A percentile compares a stretch with the other conserved stretches of the same genome.
These are phyloP conservation scores for Kodamaea leandrae DNA, from an alignment of 805 yeast genomes.

Conservation along the genomic window DNA sequence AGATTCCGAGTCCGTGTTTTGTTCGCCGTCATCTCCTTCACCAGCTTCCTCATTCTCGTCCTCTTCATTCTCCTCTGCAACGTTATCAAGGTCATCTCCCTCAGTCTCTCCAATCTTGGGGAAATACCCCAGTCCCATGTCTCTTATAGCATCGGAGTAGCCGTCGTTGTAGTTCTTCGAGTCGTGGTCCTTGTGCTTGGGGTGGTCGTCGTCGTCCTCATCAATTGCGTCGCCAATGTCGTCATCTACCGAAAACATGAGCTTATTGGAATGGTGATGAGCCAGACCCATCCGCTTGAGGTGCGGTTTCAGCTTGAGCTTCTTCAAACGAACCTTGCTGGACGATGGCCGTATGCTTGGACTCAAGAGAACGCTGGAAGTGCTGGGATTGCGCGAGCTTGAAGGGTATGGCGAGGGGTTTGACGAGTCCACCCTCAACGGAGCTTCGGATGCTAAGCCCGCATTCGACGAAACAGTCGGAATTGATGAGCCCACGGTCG, in stretches of 20 bases:
- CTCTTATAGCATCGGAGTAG: constrained; percentile 63
- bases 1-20: constrained; percentile 24
- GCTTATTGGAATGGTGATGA: constrained; percentile 20
- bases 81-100: constrained; percentile 1
- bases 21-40: constrained; percentile 25
- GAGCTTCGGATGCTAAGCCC: too few relatives aligned
- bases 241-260: constrained; percentile 77
- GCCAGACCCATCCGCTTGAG: constrained; percentile 26
- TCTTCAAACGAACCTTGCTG: constrained; percentile 13
- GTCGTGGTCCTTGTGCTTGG: constrained; percentile 37
- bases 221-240: constrained; percentile 61
- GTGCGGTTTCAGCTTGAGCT: constrained; percentile 30
- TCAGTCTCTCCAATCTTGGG: constrained; percentile 11
- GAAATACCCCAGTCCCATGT: constrained; percentile 18
- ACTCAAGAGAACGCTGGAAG: constrained; percentile 12
- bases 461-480: too few relatives aligned
- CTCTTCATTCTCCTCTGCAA: constrained; percentile 8
- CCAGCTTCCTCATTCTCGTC: constrained; percentile 8
- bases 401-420: background rate
- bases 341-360: constrained; percentile 14
- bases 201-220: constrained; percentile 48
- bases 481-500: too few relatives aligned
- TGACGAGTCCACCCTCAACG: too few relatives aligned
- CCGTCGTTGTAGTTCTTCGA: constrained; percentile 59
- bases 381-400: constrained; percentile 7